phyloP scores from a whole-genome alignment of 768 basidiomycete species.

The Hirschioporus abietinus region DNA sequence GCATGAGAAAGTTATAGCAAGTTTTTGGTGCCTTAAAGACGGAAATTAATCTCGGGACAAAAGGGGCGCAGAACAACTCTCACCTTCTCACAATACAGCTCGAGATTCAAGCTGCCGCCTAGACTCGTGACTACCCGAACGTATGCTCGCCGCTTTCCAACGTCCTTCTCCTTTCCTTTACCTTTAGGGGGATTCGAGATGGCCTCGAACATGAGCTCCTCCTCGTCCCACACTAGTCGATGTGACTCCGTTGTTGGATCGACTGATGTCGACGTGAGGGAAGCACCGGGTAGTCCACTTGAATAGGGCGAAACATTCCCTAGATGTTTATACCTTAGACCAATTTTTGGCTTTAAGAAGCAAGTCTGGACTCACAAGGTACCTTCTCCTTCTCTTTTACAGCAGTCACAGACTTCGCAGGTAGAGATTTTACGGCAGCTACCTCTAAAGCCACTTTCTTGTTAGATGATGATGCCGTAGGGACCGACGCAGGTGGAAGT shows the following conservation, averaged over 20 bases:
- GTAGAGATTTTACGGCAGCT: slow-evolving; percentile 22
- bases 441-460: slow-evolving; percentile 33
- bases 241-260: slow-evolving; percentile 69
- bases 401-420: slow-evolving; percentile 31
- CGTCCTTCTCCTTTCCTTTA: slow-evolving; percentile 90
- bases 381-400: slow-evolving; percentile 49
- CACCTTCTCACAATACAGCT: slow-evolving; percentile 87
- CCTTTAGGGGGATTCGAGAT: slow-evolving; percentile 75
- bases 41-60: slow-evolving; percentile 4
- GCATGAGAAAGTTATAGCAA: slow-evolving; percentile 96
- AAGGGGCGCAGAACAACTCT: slow-evolving; percentile 8
- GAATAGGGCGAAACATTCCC: slow-evolving; percentile 93
- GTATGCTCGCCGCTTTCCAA: slow-evolving; percentile 88
- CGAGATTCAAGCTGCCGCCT: slow-evolving; percentile 79
- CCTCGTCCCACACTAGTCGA: slow-evolving; percentile 95
- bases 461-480: slow-evolving; percentile 22
- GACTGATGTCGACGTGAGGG: slow-evolving; percentile 88
- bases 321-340: slow-evolving; percentile 24
- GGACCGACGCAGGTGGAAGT: slow-evolving; percentile 51
- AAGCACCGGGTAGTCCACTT: slow-evolving; percentile 85
- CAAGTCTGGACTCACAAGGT: slow-evolving; percentile 50
- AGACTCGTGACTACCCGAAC: slow-evolving; percentile 92
- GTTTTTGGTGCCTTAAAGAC: slow-evolving; percentile 83
- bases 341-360: not conserved
- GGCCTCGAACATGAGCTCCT: slow-evolving; percentile 97